phyloP scores from a whole-genome alignment of 2,329 filamentous ascomycete genomes.

The Madurella fahalii region DNA sequence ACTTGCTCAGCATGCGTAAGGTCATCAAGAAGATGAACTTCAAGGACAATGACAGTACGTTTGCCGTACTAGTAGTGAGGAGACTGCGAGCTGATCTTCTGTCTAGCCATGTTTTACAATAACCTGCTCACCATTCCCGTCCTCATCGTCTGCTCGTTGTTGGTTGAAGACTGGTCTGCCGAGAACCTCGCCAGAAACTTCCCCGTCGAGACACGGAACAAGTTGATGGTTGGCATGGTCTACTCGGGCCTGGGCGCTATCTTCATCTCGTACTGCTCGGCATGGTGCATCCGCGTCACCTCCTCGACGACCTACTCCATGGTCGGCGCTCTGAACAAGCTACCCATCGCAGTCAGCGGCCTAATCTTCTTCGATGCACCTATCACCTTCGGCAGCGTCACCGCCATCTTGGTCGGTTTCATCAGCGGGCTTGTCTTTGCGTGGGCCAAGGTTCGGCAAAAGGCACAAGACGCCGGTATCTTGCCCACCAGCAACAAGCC shows the following conservation, averaged over 20 bases:
- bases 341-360: conserved; percentile 88
- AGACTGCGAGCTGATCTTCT: conserved; percentile 27
- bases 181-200: conserved; percentile 85
- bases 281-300: conserved; percentile 97
- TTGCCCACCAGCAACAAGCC: conserved; percentile 65
- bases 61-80: conserved; percentile 4
- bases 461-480: conserved; percentile 59
- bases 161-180: conserved; percentile 88
- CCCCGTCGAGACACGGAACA: conserved; percentile 73
- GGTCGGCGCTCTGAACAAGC: conserved; percentile 97
- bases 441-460: conserved; percentile 79
- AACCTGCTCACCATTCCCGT: conserved; percentile 95
- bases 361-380: conserved; percentile 94
- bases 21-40: conserved; percentile 99
- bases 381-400: conserved; percentile 85
- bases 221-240: conserved; percentile 81
- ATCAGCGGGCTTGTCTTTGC: conserved; percentile 89
- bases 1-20: conserved; percentile 91
- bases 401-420: conserved; percentile 87
- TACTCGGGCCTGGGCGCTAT: conserved; percentile 90
- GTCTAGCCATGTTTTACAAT: conserved; percentile 97
- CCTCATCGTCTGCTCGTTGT: conserved; percentile 72
- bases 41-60: conserved; percentile 98
- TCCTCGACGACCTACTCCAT: conserved; percentile 98
- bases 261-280: conserved; percentile 99